These are phyloP conservation scores for Williopsis jadinii DNA, from an alignment of 1,139 yeast genomes.

Conservation along the genomic window DNA sequence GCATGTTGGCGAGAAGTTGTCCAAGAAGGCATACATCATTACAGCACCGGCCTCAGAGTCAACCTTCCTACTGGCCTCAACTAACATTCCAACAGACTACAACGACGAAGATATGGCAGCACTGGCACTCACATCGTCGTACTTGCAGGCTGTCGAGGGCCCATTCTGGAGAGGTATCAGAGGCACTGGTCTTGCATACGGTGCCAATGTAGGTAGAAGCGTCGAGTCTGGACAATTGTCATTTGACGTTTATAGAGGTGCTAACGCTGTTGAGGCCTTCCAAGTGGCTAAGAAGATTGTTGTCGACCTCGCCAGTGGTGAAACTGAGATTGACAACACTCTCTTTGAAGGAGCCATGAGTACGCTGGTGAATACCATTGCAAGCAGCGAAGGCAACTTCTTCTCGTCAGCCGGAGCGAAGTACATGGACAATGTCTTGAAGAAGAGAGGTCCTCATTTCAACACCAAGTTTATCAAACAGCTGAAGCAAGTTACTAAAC, in stretches of 20 bases:
- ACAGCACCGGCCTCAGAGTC: constrained; percentile 87
- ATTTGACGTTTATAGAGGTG: constrained; percentile 71
- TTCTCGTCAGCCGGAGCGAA: constrained; percentile 60
- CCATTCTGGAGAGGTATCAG: constrained; percentile 96
- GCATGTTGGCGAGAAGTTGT: constrained; percentile 46
- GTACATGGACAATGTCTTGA: constrained; percentile 58
- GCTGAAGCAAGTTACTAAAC: constrained; percentile 44
- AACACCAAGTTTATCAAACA: constrained; percentile 40
- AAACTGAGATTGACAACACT: constrained; percentile 44
- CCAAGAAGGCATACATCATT: constrained; percentile 53
- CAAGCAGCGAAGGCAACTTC: constrained; percentile 54
- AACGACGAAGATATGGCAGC: constrained; percentile 62
- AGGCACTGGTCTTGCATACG: constrained; percentile 94
- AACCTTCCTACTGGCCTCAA: constrained; percentile 57
- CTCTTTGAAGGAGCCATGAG: constrained; percentile 69
- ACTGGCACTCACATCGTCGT: constrained; percentile 67
- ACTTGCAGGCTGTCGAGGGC: constrained; percentile 85
- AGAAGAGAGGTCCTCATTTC: constrained; percentile 64
- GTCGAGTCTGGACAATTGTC: constrained; percentile 63
- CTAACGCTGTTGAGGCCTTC: constrained; percentile 74
- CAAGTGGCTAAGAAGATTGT: constrained; percentile 61
- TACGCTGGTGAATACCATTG: constrained; percentile 63
- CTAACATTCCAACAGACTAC: constrained; percentile 61
- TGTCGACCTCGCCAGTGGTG: constrained; percentile 51
- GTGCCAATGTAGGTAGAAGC: constrained; percentile 56